Conservation (phyloP, 2,329 filamentous ascomycete species). For the Pestalotiopsis sp. region DNA sequence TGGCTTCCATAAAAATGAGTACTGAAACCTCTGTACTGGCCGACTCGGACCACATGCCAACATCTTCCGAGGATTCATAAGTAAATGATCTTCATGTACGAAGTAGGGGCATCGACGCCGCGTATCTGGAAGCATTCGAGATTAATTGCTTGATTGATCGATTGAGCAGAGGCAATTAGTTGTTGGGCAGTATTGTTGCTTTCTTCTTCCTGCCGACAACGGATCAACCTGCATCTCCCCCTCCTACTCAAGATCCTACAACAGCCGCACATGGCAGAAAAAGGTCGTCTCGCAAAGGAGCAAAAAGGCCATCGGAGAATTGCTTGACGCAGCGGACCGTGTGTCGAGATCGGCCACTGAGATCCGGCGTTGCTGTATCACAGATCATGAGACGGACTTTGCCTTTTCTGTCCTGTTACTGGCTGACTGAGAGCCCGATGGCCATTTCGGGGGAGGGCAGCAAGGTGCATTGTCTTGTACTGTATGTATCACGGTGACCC, state of each 20-base stretch:
- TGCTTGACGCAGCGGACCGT: constrained; percentile 4
- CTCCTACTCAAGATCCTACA: not conserved
- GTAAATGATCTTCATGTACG: not conserved
- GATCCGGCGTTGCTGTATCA: constrained; percentile 4
- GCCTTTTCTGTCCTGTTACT: not conserved
- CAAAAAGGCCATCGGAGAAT: constrained; percentile 4
- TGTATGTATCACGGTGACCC: not conserved
- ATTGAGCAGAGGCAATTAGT: not conserved
- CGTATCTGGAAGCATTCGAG: not conserved
- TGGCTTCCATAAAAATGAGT: not conserved
- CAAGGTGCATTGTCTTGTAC: not conserved
- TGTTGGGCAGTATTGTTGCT: not conserved
- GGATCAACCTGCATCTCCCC: not conserved
- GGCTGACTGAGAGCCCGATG: not conserved
- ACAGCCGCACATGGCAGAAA: not conserved
- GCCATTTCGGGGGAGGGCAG: not conserved
- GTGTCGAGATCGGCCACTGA: constrained; percentile 10
- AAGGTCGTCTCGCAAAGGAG: not conserved
- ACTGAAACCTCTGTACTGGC: not conserved
- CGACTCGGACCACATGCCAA: not conserved
- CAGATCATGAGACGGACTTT: constrained; percentile 4
- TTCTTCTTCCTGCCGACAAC: not conserved
- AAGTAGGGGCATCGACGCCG: not conserved
- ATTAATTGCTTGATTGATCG: not conserved
- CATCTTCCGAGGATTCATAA: not conserved